These are phyloP conservation scores for Dryadomyces quercivorus DNA, from an alignment of 2,329 filamentous ascomycete genomes.

Conservation along the genomic window DNA sequence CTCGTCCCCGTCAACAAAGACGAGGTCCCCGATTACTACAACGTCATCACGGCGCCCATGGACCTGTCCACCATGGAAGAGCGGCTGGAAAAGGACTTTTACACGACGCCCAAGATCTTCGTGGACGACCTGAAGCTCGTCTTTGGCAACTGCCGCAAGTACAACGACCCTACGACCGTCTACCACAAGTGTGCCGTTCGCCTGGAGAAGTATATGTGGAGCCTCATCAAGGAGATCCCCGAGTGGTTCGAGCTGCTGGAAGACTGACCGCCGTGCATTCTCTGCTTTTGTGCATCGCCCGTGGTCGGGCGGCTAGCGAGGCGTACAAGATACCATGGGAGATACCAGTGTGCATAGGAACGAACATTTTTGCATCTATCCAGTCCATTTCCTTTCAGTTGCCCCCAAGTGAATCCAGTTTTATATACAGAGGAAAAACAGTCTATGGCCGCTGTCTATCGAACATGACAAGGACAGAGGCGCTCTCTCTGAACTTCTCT, in stretches of 20 bases:
- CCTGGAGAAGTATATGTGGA: conserved; percentile 90
- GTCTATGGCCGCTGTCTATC: neutral
- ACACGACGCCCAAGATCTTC: conserved; percentile 85
- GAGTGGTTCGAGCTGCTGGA: conserved; percentile 66
- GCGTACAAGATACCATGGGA: no score
- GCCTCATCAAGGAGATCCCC: conserved; percentile 78
- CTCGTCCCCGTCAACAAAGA: conserved; percentile 86
- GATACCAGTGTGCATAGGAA: no score
- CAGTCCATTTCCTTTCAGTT: neutral
- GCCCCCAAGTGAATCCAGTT: neutral
- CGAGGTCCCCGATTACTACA: conserved; percentile 97
- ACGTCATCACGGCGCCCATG: conserved; percentile 97
- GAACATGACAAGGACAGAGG: neutral
- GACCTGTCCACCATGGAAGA: conserved; percentile 91
- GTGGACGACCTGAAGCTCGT: conserved; percentile 78
- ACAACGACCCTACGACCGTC: conserved; percentile 90
- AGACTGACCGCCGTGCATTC: neutral
- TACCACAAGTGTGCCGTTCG: conserved; percentile 95
- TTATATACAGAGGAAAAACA: no score
- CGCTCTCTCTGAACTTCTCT: neutral
- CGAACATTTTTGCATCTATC: neutral
- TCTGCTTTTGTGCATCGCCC: neutral
- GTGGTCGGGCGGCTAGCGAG: neutral
- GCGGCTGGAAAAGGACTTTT: conserved; percentile 88
- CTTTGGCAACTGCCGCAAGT: conserved; percentile 88